Evolutionary conservation across 305 asterid species (phyloP).

Genomic region (Solanum hybrid): DNA sequence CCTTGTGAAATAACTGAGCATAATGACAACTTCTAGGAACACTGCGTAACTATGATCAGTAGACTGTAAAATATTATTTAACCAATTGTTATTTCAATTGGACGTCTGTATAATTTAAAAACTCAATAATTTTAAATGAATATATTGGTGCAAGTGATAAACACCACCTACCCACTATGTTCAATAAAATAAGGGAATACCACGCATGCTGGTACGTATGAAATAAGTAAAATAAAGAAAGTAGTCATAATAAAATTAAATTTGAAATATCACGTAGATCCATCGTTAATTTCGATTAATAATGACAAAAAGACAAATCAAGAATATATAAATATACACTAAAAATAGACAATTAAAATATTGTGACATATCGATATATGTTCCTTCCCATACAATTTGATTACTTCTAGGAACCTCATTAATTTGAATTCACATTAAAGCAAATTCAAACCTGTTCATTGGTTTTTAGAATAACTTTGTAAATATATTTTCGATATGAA

Average conservation of each 20-base stretch:
- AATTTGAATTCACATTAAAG: no score
- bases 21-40: background rate
- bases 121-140: background rate
- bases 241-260: background rate
- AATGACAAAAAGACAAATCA: background rate
- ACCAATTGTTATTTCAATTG: background rate
- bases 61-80: background rate
- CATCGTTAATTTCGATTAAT: background rate
- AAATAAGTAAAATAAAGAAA: background rate
- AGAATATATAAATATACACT: background rate
- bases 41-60: background rate
- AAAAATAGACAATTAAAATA: background rate
- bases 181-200: background rate
- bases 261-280: background rate
- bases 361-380: background rate
- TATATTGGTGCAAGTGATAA: background rate
- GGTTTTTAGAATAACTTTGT: no score
- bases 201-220: background rate
- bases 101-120: background rate
- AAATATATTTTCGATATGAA: background rate
- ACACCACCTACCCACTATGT: background rate
- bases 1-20: background rate
- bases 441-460: background rate
- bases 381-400: background rate
- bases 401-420: background rate